Evolutionary conservation across 2,329 filamentous ascomycete species (phyloP), one percentile per base, ranked within the genome.

Genomic region (Parastagonospora nodorum): DNA sequence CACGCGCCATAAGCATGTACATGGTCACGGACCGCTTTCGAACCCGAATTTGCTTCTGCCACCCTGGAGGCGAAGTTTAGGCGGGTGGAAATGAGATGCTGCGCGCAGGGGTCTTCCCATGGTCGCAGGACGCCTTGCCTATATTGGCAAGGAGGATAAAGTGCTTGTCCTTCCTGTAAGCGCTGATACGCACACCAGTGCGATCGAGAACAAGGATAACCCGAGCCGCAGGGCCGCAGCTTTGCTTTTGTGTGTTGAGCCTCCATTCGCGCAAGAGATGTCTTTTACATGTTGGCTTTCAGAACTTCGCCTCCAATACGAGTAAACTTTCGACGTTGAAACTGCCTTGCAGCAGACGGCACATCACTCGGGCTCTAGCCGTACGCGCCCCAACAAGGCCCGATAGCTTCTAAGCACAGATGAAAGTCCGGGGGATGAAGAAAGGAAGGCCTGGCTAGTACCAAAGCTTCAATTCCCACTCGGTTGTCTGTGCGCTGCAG

Each of bases 201-300:
- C 52, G 61, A 63, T 63, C 53, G 45, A 50, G 56, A 48, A 37
- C 56, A 59, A 46, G 61, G 60, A 49, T 54, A 41, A 42, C 30
- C 49, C 61, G 67, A 72, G 66, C 68, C 68, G 68, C 67, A 70
- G 63, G 45, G 52, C 47, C 54, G 58, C 59, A 56, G 58, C 50
- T 42, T 45, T 53, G 42, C 37, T 50, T 55, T 43, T 51, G 63
- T 57, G 67, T 67, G 65, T 60, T 65, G 57, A 64, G 58, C 51
- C 62, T 66, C 60, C 33, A 69, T 71, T 67, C 59, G 69, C 53
- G 55, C 60, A 48, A 39, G 35, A 16, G 31, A 14, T 31, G 41
- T 19, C 51, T 50, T 52, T 45, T 37, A 35, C 14, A 33, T 54
- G 61, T 61, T 63, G 57, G 53, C 36, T 39, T 38, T 49, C 51